Evolutionary conservation across 495 filamentous ascomycete genomes (phyloP).

Genomic region (Trichoderma orchidacearum): DNA sequence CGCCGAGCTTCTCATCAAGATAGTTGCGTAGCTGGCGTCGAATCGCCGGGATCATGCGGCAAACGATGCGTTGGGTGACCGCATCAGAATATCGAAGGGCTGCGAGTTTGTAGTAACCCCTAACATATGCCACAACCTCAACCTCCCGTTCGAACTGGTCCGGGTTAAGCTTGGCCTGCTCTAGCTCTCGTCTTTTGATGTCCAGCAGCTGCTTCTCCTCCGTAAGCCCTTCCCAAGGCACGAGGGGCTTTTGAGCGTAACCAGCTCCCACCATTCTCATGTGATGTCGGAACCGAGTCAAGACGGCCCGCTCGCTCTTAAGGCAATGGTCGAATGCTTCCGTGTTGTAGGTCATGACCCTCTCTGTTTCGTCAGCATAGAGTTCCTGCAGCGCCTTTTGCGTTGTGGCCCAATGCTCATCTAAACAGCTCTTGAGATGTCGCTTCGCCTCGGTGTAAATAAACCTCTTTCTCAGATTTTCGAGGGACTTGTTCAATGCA

Average conservation of each 20-base stretch:
- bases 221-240: slow-evolving; percentile 24
- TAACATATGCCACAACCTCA: slow-evolving; percentile 31
- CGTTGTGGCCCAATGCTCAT: slow-evolving; percentile 11
- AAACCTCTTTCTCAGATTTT: slow-evolving; percentile 19
- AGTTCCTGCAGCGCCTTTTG: slow-evolving; percentile 14
- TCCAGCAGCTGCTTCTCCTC: slow-evolving; percentile 20
- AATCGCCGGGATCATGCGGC: slow-evolving; percentile 24
- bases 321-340: not conserved
- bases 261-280: slow-evolving; percentile 13
- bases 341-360: slow-evolving; percentile 19
- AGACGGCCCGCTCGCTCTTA: slow-evolving; percentile 14
- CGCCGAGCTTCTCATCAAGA: slow-evolving; percentile 25
- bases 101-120: slow-evolving; percentile 39
- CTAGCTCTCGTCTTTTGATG: slow-evolving; percentile 9
- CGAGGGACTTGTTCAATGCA: slow-evolving; percentile 20
- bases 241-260: slow-evolving; percentile 12
- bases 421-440: slow-evolving; percentile 21
- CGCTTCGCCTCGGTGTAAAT: slow-evolving; percentile 21
- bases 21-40: slow-evolving; percentile 14
- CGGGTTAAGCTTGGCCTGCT: slow-evolving; percentile 21
- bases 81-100: slow-evolving; percentile 35
- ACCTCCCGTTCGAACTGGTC: slow-evolving; percentile 35
- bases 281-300: slow-evolving; percentile 22
- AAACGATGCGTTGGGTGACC: slow-evolving; percentile 30
- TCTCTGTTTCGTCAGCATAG: slow-evolving; percentile 19